phyloP scores from a whole-genome alignment of 2,329 filamentous ascomycete species.

The Zelopaecilomyces penicillatus region DNA sequence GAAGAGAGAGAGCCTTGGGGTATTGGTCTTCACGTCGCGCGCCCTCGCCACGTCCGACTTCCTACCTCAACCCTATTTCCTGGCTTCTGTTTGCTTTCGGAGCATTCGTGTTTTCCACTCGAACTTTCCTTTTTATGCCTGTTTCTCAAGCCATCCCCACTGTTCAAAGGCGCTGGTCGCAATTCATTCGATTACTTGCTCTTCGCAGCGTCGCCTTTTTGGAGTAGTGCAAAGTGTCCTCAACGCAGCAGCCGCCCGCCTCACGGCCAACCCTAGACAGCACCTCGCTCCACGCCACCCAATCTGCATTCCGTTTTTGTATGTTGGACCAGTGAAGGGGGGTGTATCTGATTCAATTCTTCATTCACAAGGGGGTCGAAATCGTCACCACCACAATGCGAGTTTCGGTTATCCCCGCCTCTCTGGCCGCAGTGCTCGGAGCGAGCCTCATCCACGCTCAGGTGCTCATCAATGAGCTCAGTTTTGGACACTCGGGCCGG shows the following conservation, averaged over 20 bases:
- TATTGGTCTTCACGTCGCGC: too few species aligned
- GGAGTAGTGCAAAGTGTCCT: conserved; percentile 21
- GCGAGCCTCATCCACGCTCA: conserved; percentile 50
- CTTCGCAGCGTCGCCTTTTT: background rate
- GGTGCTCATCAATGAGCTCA: conserved; percentile 62
- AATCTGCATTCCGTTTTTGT: too few species aligned
- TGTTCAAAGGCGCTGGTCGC: conserved; percentile 5
- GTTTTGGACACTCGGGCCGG: conserved; percentile 66
- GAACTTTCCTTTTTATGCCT: background rate
- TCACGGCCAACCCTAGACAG: too few species aligned
- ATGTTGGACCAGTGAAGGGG: too few species aligned
- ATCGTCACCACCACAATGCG: conserved; percentile 33
- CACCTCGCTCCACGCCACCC: too few species aligned
- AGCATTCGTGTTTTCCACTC: background rate
- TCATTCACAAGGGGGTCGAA: too few species aligned
- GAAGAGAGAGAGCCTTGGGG: too few species aligned
- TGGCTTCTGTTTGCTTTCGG: background rate
- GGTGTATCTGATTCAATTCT: too few species aligned
- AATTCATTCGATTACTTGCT: background rate
- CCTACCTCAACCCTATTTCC: too few species aligned
- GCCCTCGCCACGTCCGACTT: too few species aligned
- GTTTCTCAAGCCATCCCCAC: background rate
- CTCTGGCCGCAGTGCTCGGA: conserved; percentile 35
- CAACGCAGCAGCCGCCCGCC: background rate
- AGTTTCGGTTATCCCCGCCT: conserved; percentile 22